Base-by-base conservation (phyloP, 192 early-diverging fungal genomes). In the Backusella liffmaniae region DNA sequence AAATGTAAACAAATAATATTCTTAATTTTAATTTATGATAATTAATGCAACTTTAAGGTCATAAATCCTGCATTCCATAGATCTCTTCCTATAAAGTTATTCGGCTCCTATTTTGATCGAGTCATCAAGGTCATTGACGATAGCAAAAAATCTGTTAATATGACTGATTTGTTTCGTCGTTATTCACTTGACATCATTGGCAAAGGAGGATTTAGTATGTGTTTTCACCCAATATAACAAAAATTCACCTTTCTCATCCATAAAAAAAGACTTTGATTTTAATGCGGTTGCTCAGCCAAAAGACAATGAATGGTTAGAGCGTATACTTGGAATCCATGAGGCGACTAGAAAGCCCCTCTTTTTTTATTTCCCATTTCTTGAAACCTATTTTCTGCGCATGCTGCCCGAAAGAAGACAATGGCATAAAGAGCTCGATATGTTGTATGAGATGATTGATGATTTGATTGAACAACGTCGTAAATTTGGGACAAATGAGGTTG, bases 181-280 rank as follows among this genome's bases (percentile, higher is more conserved):
- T 79, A 85, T 44, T 84, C 89, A n/a, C 81, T 90, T 16, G 89
- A 90, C 70, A 85, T 86, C 21, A 79, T 90, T 41, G 88, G 88
- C 30, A 80, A 82, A n/a, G 86, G 84, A 16, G 79, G 82, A 66
- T 88, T 88, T 82, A 37, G 67, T 68, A 68, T 16, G 67, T 8
- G 2, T 8, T 21, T 6, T 21, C 8, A 9, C 18, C 21, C 2
- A 32, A 32, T 9, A 9, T 21, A 8, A 21, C 51, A 56, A 21
- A 21, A 21, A 32, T 32, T 8, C n/a, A 26, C 10, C 51, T 56
- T 56, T 9, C 18, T 56, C 18, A 56, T n/a, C 23, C 18, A 56
- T 21, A 56, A 23, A 56, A 56, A 32, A 23, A 53, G 51, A 53
- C 16, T 68, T 51, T 69, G 66, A 5, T 75, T 53, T 49, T 39